A percentile compares a stretch with the other conserved stretches of the same genome.
phyloP scores from a whole-genome alignment of 805 yeast species.

The Blastobotrys americana region DNA sequence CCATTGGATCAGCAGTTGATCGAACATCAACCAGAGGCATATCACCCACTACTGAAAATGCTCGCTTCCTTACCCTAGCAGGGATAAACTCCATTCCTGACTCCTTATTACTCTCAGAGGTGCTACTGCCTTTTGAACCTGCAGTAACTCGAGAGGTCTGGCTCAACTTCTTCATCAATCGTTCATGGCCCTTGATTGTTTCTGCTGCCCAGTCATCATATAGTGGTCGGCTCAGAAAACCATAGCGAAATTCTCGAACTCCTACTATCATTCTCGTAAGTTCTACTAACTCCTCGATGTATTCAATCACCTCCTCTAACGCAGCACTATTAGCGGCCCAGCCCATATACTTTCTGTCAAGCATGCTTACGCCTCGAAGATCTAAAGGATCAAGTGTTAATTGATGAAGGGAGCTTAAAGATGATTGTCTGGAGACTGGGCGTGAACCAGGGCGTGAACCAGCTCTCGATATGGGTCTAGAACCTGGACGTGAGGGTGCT shows the following conservation, averaged over 20 bases:
- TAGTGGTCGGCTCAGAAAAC: constrained; percentile 43
- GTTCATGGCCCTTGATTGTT: constrained; percentile 3
- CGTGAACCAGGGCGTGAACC: constrained; percentile 2
- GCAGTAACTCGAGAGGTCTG: background rate
- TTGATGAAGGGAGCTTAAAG: background rate
- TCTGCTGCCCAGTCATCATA: constrained; percentile 16
- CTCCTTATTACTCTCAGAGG: background rate
- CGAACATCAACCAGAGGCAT: background rate
- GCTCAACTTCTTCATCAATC: background rate
- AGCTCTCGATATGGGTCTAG: constrained; percentile 2
- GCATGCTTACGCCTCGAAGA: constrained; percentile 9
- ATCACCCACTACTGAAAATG: background rate
- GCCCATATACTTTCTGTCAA: constrained; percentile 34
- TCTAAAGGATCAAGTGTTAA: constrained; percentile 3
- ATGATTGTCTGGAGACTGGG: background rate
- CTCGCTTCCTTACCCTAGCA: background rate
- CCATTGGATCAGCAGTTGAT: constrained; percentile 1
- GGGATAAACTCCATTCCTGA: background rate
- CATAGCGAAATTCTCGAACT: constrained; percentile 43
- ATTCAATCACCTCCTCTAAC: constrained; percentile 43
- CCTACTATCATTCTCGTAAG: constrained; percentile 41
- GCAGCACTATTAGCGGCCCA: constrained; percentile 50
- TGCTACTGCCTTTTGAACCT: background rate
- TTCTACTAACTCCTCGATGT: constrained; percentile 40
- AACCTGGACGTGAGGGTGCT: constrained; percentile 1